These are phyloP conservation scores for Colletotrichum tropicicola DNA, from an alignment of 2,329 filamentous ascomycete species.

Conservation along the genomic window DNA sequence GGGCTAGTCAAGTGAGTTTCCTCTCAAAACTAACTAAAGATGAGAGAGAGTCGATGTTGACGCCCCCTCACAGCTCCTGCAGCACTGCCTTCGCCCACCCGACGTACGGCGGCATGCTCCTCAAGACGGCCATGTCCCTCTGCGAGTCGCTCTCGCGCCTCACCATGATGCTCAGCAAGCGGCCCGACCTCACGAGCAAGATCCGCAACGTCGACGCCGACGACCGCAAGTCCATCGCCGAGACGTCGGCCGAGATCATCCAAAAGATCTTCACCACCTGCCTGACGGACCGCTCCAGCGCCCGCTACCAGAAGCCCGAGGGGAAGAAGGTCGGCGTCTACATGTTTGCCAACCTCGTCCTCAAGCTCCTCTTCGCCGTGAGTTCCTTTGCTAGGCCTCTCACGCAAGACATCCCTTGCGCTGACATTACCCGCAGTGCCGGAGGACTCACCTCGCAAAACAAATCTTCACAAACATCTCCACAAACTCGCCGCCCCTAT, in stretches of 20 bases:
- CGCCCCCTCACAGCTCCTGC: conserved; percentile 72
- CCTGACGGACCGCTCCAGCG: conserved; percentile 79
- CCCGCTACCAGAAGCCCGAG: conserved; percentile 73
- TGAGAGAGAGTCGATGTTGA: background rate
- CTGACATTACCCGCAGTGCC: conserved; percentile 60
- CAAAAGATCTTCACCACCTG: conserved; percentile 93
- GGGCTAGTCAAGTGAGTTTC: conserved; percentile 77
- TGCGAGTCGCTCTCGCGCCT: conserved; percentile 83
- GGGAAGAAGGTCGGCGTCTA: conserved; percentile 91
- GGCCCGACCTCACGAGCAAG: conserved; percentile 78
- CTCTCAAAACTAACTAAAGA: background rate
- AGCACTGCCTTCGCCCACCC: conserved; percentile 84
- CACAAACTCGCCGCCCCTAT: conserved; percentile 81
- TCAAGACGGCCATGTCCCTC: conserved; percentile 84
- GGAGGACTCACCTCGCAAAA: conserved; percentile 83
- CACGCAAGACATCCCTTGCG: background rate
- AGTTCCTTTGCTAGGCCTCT: conserved; percentile 34
- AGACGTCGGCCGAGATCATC: conserved; percentile 87
- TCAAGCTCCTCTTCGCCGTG: conserved; percentile 88
- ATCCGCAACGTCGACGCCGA: conserved; percentile 71
- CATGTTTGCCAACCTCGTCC: conserved; percentile 87
- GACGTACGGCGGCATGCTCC: conserved; percentile 80
- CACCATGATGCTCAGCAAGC: conserved; percentile 84
- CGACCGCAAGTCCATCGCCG: conserved; percentile 81
- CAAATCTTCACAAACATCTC: conserved; percentile 92